A percentile compares a stretch with the other conserved stretches of the same genome.
Evolutionary conservation across 208 protist genomes (phyloP).

Genomic region (Leishmania guyanensis): DNA sequence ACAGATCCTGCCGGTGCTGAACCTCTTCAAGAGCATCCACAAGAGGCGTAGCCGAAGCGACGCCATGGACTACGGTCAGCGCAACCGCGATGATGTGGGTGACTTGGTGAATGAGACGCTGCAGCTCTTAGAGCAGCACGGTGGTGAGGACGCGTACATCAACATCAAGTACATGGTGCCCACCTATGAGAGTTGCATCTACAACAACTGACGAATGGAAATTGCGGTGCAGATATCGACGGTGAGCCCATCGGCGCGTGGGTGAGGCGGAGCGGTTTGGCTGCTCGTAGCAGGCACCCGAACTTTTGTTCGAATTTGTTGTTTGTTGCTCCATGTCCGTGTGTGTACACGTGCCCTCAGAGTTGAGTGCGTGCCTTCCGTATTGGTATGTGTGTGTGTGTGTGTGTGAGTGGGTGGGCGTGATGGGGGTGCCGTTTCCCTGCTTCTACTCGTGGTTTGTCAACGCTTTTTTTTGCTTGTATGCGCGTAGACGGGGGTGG

Average conservation of each 20-base stretch:
- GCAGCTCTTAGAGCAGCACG: conserved; percentile 90
- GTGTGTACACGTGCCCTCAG: not conserved
- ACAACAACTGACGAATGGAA: conserved; percentile 50
- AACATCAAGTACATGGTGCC: conserved; percentile 97
- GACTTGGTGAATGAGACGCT: conserved; percentile 99
- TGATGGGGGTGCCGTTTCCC: not conserved
- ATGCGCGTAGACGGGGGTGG: not conserved
- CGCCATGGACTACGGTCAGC: conserved; percentile 97
- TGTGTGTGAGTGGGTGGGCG: not conserved
- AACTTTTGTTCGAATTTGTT: not conserved
- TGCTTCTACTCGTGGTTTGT: not conserved
- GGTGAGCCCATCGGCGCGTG: not conserved
- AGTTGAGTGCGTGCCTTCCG: too few relatives aligned
- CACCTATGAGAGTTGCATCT: conserved; percentile 92
- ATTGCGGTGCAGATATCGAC: not conserved
- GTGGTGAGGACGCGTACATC: conserved; percentile 94
- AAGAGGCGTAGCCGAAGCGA: conserved; percentile 91
- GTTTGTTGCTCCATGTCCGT: not conserved
- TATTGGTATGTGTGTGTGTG: too few relatives aligned
- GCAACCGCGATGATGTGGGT: conserved; percentile 95
- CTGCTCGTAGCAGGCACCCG: not conserved
- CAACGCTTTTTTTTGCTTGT: not conserved
- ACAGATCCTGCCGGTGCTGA: conserved; percentile 99
- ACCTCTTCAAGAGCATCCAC: conserved; percentile 97
- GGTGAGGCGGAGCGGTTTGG: not conserved